These are phyloP conservation scores for Solanum chiquidenum DNA, from an alignment of 257 asterid genomes.

Conservation along the genomic window DNA sequence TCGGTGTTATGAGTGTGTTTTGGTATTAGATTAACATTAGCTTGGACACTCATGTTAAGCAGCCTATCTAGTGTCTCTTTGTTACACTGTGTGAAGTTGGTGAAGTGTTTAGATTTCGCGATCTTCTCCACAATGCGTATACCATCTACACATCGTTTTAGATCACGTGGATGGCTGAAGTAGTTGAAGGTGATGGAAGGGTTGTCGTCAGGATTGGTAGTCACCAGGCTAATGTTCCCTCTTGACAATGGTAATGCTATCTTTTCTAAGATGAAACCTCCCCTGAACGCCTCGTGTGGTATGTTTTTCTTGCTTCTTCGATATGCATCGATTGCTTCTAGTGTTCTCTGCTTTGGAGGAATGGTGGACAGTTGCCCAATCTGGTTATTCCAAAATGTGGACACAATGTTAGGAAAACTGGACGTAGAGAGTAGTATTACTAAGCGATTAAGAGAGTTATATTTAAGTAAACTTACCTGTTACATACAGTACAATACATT, in stretches of 20 bases:
- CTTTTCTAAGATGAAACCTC: slow-evolving; percentile 66
- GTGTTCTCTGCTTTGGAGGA: slow-evolving; percentile 55
- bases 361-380: slow-evolving; percentile 78
- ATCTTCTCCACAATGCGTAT: slow-evolving; percentile 66
- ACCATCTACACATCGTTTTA: slow-evolving; percentile 61
- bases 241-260: slow-evolving; percentile 42
- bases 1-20: slow-evolving; percentile 70
- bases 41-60: slow-evolving; percentile 66
- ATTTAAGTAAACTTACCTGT: not conserved
- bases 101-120: slow-evolving; percentile 43
- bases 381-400: slow-evolving; percentile 13
- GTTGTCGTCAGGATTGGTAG: slow-evolving; percentile 63
- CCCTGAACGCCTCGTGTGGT: slow-evolving; percentile 46
- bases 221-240: slow-evolving; percentile 42
- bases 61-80: slow-evolving; percentile 41
- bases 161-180: slow-evolving; percentile 72
- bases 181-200: slow-evolving; percentile 90
- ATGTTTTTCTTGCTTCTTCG: slow-evolving; percentile 27
- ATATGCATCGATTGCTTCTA: slow-evolving; percentile 38
- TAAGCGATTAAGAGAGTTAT: not conserved
- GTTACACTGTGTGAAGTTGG: slow-evolving; percentile 35
- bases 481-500: not conserved
- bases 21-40: slow-evolving; percentile 83
- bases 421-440: not conserved
- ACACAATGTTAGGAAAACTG: not conserved